Evolutionary conservation across 805 yeast species (phyloP).

Genomic region (Alloascoidea hylecoeti): DNA sequence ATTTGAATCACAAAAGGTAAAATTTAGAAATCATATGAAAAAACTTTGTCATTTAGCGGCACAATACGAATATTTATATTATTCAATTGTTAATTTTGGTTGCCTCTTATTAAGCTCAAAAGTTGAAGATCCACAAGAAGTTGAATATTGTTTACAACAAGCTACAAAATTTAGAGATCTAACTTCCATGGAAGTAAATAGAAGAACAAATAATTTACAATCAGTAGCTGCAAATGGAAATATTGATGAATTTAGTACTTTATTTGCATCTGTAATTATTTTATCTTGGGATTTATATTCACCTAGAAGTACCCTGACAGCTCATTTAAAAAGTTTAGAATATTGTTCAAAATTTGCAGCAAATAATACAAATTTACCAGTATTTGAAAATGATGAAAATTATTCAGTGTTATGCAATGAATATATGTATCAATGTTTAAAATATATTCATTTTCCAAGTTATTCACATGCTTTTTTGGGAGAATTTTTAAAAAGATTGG

Average conservation of each 20-base stretch:
- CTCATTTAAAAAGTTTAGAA: background rate
- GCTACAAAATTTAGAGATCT: background rate
- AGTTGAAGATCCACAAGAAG: too few species aligned
- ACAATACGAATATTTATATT: too few species aligned
- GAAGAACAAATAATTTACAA: background rate
- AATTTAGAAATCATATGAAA: too few species aligned
- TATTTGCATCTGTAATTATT: slow-evolving; percentile 6
- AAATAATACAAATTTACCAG: background rate
- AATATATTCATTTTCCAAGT: slow-evolving; percentile 17
- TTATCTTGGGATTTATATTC: slow-evolving; percentile 15
- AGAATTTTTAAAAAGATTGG: slow-evolving; percentile 15
- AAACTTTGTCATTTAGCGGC: too few species aligned
- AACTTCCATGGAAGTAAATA: background rate
- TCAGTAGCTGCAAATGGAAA: background rate
- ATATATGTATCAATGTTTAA: slow-evolving; percentile 18
- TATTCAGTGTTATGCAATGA: slow-evolving; percentile 6
- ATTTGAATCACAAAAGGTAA: too few species aligned
- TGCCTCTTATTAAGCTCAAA: too few species aligned
- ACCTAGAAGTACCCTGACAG: background rate
- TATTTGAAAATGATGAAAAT: background rate
- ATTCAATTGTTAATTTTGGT: too few species aligned
- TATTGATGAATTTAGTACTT: background rate
- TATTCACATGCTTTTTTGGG: slow-evolving; percentile 15
- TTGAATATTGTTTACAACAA: too few species aligned
- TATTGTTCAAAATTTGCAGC: background rate